Conservation (phyloP, 257 asterid genomes). For the Solanum tarijense region DNA sequence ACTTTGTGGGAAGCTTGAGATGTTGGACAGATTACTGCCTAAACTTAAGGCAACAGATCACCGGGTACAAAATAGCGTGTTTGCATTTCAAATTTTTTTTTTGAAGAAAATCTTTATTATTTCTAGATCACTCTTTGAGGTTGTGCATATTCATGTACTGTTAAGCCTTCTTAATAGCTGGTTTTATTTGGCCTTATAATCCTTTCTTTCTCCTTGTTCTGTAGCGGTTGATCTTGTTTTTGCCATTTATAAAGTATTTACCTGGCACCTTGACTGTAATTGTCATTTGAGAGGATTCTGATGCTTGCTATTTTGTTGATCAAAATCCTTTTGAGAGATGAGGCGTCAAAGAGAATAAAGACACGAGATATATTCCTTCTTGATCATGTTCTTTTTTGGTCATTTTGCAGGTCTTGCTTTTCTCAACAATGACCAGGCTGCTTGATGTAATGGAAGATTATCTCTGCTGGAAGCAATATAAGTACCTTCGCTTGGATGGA, state of each 20-base stretch:
- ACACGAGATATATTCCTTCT: neutral
- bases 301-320: neutral
- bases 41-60: slow-evolving; percentile 97
- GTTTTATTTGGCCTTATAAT: neutral
- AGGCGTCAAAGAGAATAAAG: neutral
- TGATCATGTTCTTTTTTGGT: neutral
- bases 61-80: slow-evolving; percentile 45
- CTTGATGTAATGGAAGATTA: slow-evolving; percentile 99
- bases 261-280: neutral
- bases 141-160: neutral
- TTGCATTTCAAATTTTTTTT: neutral
- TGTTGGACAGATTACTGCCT: slow-evolving; percentile 89
- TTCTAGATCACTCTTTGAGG: neutral
- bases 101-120: neutral
- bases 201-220: neutral
- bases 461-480: slow-evolving; percentile 92
- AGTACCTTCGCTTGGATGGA: slow-evolving; percentile 90
- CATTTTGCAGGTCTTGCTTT: slow-evolving; percentile 74
- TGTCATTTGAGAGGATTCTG: neutral
- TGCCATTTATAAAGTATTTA: neutral
- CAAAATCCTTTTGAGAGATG: neutral
- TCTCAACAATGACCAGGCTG: slow-evolving; percentile 97
- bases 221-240: neutral
- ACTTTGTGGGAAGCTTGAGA: slow-evolving; percentile 99
- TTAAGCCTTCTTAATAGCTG: neutral